Evolutionary conservation across 1,139 yeast species (phyloP), one percentile per base, ranked within the genome.

Genomic region (Nematodospora anomalae): DNA sequence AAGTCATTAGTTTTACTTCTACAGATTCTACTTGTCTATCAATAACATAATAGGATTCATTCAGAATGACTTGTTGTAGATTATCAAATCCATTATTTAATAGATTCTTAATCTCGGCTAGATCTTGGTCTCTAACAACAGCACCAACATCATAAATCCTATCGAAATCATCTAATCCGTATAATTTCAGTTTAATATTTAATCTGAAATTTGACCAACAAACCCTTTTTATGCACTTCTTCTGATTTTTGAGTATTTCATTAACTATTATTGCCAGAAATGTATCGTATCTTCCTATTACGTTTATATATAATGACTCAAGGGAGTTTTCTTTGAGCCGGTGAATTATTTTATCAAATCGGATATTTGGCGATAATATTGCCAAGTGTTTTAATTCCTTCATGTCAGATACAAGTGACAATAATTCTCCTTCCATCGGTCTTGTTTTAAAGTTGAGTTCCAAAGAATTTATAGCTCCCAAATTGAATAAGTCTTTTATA

Each of bases 121-220:
- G 13, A 24, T 37, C 40, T 28, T 33, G 40, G 21, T 37, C 40
- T 21, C 16, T 33, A 3, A 25, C 14, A 10, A 30, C 16, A 4
- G 33, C 26, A 20, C 16, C 25, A 6, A 27, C 20, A 8, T 30
- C 26, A 28, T 36, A 39, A 10, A 39, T 23, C 20, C 32, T 26
- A 10, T 39, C 33, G 30, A 39, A 39, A 18, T 39, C 42, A 21
- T 16, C 21, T 16, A 38, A 25, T 11, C 42, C 42, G 23, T 36
- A 33, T 2, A 20, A 22, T 26, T 18, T 26, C 29, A 30, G 26
- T 20, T 37, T 35, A 11, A 27, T 3, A 28, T 25, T 35, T 30
- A 31, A 26, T 28, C 36, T 28, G 14, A 18, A 14, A 15, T 35
- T 35, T 16, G 42, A 39, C 42, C 42, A 39, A 16, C 33, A 26